Percentiles rank a stretch among this genome's conserved stretches.
Evolutionary conservation across 148 eudicot species (phyloP).

Genomic region (Silene uniflora): DNA sequence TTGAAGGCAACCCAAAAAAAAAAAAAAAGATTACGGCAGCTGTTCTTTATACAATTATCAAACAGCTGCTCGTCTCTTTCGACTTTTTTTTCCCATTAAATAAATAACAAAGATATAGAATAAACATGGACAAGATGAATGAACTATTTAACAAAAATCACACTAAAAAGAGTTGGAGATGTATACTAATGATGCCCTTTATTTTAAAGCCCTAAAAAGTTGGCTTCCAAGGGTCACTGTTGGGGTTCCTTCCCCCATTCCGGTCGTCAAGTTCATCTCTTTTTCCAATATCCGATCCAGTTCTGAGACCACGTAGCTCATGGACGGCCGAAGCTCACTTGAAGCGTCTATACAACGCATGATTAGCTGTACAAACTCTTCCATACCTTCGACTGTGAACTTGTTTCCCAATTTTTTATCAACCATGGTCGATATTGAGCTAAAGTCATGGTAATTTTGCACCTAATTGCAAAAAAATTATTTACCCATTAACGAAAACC

Average conservation of each 20-base stretch:
- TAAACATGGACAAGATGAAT: conserved; percentile 18
- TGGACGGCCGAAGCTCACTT: conserved; percentile 64
- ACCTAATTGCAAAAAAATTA: conserved; percentile 36
- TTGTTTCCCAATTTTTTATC: conserved; percentile 79
- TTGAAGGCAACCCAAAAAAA: conserved; percentile 20
- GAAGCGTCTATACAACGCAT: conserved; percentile 68
- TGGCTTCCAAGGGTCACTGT: conserved; percentile 96
- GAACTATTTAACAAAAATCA: conserved; percentile 37
- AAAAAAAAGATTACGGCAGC: conserved; percentile 47
- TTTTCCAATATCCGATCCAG: conserved; percentile 89
- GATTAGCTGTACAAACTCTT: conserved; percentile 70
- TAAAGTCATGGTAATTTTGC: conserved; percentile 64
- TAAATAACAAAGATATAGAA: conserved; percentile 11
- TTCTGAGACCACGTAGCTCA: conserved; percentile 64
- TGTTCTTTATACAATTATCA: conserved; percentile 80
- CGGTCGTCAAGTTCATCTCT: conserved; percentile 92
- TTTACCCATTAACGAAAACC: not conserved
- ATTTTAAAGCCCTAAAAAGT: conserved; percentile 76
- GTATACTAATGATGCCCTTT: conserved; percentile 16
- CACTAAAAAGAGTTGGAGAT: conserved; percentile 23
- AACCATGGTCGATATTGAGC: conserved; percentile 51
- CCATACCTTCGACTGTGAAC: conserved; percentile 88
- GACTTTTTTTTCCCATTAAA: conserved; percentile 3
- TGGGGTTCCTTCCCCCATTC: conserved; percentile 95
- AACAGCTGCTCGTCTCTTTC: conserved; percentile 50